Evolutionary conservation across 495 filamentous ascomycete species (phyloP), one percentile per base, ranked within the genome.

Genomic region (Geopyxis carbonaria): DNA sequence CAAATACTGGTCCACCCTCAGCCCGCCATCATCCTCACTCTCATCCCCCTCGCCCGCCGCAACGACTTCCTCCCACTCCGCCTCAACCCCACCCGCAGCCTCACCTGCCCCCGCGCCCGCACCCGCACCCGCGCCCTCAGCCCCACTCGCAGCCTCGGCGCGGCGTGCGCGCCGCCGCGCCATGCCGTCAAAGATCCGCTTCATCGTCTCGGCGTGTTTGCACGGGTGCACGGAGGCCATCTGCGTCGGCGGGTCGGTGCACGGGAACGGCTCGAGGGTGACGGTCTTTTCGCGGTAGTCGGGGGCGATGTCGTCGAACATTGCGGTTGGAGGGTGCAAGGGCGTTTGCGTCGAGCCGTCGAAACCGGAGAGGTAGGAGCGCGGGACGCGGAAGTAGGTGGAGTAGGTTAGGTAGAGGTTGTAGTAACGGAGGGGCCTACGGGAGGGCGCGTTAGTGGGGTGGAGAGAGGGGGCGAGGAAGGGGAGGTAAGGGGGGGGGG

Each of bases 261-360:
- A 91, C 18, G 84, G 84, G 58, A 99, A 99, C 57, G 93, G 83
- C 59, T 99, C 91, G 28, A 95, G 73, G 11, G 91, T 99, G 43
- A 99, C 89, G 5, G 89, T 99, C 64, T 99, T 99, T 62, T 95
- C 87, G 56, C 93, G 92, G 67, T 99, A 99, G 67, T 99, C 91
- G 50, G 91, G 87, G 21, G 94, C 80, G 50, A 99, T 95, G 51
- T 99, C 91, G 56, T 99, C 89, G 79, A 95, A 93, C 91, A 99
- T 95, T 18, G 78, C 67, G 18, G 78, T 71, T 2, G 89, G 91
- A 4, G 80, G 70, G 18, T 94, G 80, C 4, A 92, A 86, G 46
- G 81, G 73, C 16, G 80, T 78, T 39, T 73, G 69, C n/a, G 78
- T 70, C 2, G 71, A 64, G 7, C 53, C 53, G 29, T 56, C 52